Conservation (phyloP, 805 yeast genomes). For the Candida oleophila region DNA sequence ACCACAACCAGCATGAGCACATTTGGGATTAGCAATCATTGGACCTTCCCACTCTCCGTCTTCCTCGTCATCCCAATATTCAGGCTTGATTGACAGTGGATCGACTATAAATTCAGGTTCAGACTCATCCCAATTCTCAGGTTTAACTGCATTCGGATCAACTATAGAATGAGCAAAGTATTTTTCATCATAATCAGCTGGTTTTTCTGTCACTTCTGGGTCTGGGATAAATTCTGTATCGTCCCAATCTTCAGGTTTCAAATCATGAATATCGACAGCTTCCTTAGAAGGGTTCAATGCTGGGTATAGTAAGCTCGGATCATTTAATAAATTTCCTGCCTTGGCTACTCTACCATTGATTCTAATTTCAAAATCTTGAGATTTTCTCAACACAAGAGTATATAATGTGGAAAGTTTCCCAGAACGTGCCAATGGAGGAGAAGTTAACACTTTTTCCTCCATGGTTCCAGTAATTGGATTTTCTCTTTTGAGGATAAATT, state of each 20-base stretch:
- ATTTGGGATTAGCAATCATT: constrained; percentile 67
- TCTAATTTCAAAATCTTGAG: constrained; percentile 74
- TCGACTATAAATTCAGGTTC: constrained; percentile 59
- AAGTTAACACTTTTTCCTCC: constrained; percentile 66
- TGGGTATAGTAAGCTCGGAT: constrained; percentile 57
- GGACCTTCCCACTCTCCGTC: constrained; percentile 87
- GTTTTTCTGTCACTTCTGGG: constrained; percentile 61
- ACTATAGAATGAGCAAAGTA: constrained; percentile 57
- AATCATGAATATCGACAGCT: constrained; percentile 48
- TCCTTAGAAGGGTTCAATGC: constrained; percentile 64
- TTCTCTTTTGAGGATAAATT: constrained; percentile 65
- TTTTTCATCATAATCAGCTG: constrained; percentile 81
- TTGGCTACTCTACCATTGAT: constrained; percentile 73
- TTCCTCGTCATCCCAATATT: constrained; percentile 85
- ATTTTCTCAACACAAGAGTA: constrained; percentile 68
- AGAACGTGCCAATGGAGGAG: constrained; percentile 66
- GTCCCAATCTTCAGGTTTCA: constrained; percentile 82
- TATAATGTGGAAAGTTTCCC: constrained; percentile 64
- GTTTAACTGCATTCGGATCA: constrained; percentile 67
- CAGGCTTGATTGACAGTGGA: constrained; percentile 67
- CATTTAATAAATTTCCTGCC: constrained; percentile 64
- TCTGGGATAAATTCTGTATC: constrained; percentile 68
- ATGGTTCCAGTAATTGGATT: constrained; percentile 52
- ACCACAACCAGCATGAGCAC: constrained; percentile 76
- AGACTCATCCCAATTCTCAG: constrained; percentile 78